Base-by-base conservation (phyloP, 163 green algal species). In the Coccomyxa subellipsoidea region DNA sequence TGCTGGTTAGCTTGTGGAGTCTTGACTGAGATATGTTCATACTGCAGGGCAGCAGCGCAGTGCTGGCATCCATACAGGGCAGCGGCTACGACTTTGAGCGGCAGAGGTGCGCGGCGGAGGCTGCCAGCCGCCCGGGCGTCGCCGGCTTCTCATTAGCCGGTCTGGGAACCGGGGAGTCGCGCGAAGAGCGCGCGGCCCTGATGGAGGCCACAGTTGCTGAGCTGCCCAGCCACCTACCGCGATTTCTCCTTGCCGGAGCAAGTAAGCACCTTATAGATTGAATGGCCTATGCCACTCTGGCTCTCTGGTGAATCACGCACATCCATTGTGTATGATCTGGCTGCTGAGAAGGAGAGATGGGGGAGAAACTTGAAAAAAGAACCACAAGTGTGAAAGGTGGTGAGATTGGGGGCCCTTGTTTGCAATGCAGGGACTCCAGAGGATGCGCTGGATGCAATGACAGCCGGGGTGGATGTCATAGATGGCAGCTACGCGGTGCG, bases 391-490 rank as follows among this genome's bases (percentile, higher is more conserved):
- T n/a, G n/a, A n/a, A n/a, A n/a, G n/a, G n/a, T n/a, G n/a, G n/a
- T n/a, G n/a, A n/a, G n/a, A n/a, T n/a, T 8, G 47, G 47, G 47
- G 47, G 15, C 23, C 47, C 15, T 27, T 8, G 4, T 8, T 59
- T 81, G 10, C 8, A 10, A 73, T 73, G 66, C 86, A 81, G 59
- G 76, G 6, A 85, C 69, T 0, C 90, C 87, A 4, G 82, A 87
- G 18, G 92, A 95, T 32, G 78, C 95, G 10, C 35, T 97, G 35
- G 82, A 91, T n/a, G 88, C 85, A 2, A 90, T 97, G 37, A 84
- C 83, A 0, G 75, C 86, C n/a, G 93, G 93, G 0, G 81, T 95
- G n/a, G 93, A 97, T 83, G 78, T 96, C 23, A 89, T 97, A 83
- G 93, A 97, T 83, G 88, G 66, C 29, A 69, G 76, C 15, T 91